Evolutionary conservation across 495 filamentous ascomycete genomes (phyloP).

Genomic region (Aspergillus saccharolyticus): DNA sequence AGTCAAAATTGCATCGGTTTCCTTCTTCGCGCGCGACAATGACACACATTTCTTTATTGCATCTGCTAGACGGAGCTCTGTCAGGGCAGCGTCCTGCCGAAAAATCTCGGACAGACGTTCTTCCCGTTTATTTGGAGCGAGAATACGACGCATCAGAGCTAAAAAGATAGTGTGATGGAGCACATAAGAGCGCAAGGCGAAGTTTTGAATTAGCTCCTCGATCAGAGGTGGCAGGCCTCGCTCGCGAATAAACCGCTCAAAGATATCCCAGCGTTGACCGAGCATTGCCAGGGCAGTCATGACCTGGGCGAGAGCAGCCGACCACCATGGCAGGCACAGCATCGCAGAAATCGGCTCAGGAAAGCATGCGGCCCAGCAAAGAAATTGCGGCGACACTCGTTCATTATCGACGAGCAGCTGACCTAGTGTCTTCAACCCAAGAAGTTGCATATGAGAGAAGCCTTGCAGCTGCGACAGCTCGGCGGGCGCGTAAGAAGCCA

Average conservation of each 20-base stretch:
- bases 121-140: constrained; percentile 8
- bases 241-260: constrained; percentile 27
- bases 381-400: constrained; percentile 28
- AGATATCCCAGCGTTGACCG: constrained; percentile 21
- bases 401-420: constrained; percentile 35
- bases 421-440: constrained; percentile 26
- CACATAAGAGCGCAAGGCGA: constrained; percentile 50
- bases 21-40: background rate
- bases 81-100: constrained; percentile 6
- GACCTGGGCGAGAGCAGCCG: constrained; percentile 23
- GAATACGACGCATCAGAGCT: constrained; percentile 38
- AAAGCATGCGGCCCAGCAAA: constrained; percentile 50
- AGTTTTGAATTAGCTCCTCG: constrained; percentile 47
- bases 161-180: constrained; percentile 58
- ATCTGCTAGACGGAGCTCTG: background rate
- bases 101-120: constrained; percentile 20
- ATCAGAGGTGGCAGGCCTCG: constrained; percentile 54
- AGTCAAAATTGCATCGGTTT: constrained; percentile 9
- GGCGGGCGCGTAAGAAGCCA: constrained; percentile 30
- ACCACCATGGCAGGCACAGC: constrained; percentile 20
- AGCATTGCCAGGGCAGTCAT: constrained; percentile 33
- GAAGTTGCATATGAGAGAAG: constrained; percentile 14
- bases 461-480: constrained; percentile 17
- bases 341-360: constrained; percentile 36
- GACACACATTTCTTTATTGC: background rate